Conservation (phyloP, 805 yeast species). For the Clavispora phyllophila region DNA sequence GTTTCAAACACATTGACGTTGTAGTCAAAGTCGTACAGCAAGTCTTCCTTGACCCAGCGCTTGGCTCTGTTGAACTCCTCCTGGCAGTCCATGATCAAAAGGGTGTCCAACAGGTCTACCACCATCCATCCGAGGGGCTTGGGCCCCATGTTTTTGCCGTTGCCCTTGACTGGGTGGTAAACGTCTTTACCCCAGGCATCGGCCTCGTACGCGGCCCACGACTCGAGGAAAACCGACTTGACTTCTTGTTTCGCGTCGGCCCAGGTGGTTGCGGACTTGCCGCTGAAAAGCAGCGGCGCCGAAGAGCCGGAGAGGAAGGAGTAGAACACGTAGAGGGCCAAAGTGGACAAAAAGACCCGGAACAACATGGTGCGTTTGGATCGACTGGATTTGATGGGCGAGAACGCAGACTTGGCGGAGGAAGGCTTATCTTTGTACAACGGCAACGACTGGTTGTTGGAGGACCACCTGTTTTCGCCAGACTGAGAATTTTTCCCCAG, state of each 20-base stretch:
- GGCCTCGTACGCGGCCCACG: constrained; percentile 71
- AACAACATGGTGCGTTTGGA: constrained; percentile 10
- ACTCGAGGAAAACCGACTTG: constrained; percentile 59
- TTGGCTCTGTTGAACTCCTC: constrained; percentile 62
- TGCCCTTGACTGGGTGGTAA: constrained; percentile 61
- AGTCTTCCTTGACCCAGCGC: constrained; percentile 67
- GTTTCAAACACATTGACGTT: constrained; percentile 85
- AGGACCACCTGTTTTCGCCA: constrained; percentile 1
- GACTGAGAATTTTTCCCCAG: not conserved
- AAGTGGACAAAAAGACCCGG: constrained; percentile 10
- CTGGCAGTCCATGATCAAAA: constrained; percentile 67
- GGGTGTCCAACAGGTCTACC: constrained; percentile 80
- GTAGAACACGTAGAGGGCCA: constrained; percentile 11
- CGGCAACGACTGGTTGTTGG: constrained; percentile 11
- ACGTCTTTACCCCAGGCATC: constrained; percentile 85
- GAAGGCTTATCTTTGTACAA: constrained; percentile 17
- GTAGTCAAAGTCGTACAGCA: constrained; percentile 67
- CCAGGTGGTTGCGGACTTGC: constrained; percentile 32
- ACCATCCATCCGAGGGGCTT: constrained; percentile 89
- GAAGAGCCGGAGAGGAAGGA: constrained; percentile 3
- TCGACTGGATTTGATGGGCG: constrained; percentile 4
- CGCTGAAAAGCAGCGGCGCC: not conserved
- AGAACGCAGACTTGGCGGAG: constrained; percentile 4
- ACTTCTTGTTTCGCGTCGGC: constrained; percentile 49
- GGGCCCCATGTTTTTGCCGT: constrained; percentile 70